Base-by-base conservation (phyloP, 768 basidiomycete species). In the Suillus subluteus region DNA sequence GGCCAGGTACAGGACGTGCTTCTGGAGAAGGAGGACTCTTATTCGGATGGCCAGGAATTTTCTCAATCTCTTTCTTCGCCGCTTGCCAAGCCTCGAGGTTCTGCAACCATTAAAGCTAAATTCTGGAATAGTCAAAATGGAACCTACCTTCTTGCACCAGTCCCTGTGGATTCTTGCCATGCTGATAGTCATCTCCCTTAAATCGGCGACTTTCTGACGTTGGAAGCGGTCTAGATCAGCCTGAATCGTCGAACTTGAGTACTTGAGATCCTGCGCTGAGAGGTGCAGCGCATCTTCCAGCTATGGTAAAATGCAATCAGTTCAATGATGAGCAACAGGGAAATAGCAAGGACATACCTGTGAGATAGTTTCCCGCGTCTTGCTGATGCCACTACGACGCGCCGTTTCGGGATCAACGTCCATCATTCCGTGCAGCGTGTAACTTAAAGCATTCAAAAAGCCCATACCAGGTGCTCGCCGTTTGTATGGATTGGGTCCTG, bases 71-170 rank as follows among this genome's bases (percentile, higher is more conserved):
- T 71, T 86, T 87, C 82, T 94, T 94, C 11, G 95, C 98, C 73
- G 95, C 95, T 80, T 97, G 91, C 98, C 98, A 99, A 63, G 91
- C 93, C 73, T 98, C 94, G 61, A 99, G 83, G 79, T 99, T 99
- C 97, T 98, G 71, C 59, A 50, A 64, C 38, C 65, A 68, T 67
- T 66, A 35, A 56, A 63, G 65, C 52, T 70, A 64, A 76, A 64
- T 62, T 70, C 62, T 59, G 11, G 38, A 55, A 68, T 38, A 52
- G 58, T 59, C 59, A 54, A 32, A 32, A 65, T 67, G 62, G 55
- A 66, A 44, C 26, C 54, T 67, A 95, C 97, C 89, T 96, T 94
- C 82, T 92, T 91, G 78, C 95, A 97, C 96, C 96, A 99, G 71
- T 99, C 98, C 61, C 91, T 87, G 77, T 99, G 98, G 63, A 90